Evolutionary conservation across 352 stramenopile genomes (phyloP).

Genomic region (Sclerospora graminicola): DNA sequence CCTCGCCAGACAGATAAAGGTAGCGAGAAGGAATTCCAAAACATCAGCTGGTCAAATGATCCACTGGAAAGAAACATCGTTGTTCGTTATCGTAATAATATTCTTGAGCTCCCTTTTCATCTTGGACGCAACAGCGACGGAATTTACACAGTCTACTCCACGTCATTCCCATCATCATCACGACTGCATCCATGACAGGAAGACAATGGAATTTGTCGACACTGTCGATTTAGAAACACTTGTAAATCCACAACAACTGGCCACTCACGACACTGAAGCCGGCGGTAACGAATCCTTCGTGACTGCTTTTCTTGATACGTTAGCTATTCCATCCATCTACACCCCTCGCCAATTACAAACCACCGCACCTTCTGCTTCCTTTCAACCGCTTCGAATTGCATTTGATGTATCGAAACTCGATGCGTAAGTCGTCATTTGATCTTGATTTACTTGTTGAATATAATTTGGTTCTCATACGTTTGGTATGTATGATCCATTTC

Average conservation of each 20-base stretch:
- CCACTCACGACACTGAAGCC: constrained; percentile 3
- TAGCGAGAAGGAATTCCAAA: too few species aligned
- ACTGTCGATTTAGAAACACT: constrained; percentile 33
- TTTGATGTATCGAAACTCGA: constrained; percentile 71
- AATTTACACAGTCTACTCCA: too few species aligned
- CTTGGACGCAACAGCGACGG: too few species aligned
- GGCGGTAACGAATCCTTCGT: too few species aligned
- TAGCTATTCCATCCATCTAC: constrained; percentile 19
- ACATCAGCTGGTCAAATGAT: too few species aligned
- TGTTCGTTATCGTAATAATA: too few species aligned
- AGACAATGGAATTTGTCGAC: constrained; percentile 35
- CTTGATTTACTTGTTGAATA: too few species aligned
- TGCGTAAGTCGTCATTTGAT: constrained; percentile 18
- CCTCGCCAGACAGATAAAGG: too few species aligned
- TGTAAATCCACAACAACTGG: constrained; percentile 20
- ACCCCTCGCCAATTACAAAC: constrained; percentile 24
- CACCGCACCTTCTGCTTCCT: constrained; percentile 14
- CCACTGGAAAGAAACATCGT: too few species aligned
- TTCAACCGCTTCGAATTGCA: constrained; percentile 63
- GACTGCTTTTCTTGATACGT: constrained; percentile 30
- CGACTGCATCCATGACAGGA: constrained; percentile 62
- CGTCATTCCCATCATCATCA: constrained; percentile 23
- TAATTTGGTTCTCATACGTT: too few species aligned
- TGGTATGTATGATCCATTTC: too few species aligned
- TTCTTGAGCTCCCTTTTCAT: too few species aligned